phyloP scores from a whole-genome alignment of 2,329 filamentous ascomycete species.

The Keithomyces neogunnii region DNA sequence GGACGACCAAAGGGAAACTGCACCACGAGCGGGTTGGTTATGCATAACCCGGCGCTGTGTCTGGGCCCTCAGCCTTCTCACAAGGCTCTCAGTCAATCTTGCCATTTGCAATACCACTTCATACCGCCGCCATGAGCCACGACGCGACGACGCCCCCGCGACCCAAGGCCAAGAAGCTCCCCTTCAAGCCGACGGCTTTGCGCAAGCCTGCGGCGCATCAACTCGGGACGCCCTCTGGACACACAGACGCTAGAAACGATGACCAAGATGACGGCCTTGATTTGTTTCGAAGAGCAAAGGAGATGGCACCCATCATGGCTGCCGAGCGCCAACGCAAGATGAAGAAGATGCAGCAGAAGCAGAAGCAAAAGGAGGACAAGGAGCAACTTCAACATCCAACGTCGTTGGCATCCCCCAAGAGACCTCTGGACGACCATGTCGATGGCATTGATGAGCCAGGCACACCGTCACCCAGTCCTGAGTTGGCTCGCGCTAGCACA shows the following conservation, averaged over 20 bases:
- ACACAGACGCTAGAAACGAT: neutral
- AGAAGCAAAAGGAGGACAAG: slow-evolving; percentile 15
- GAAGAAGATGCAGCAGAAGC: slow-evolving; percentile 16
- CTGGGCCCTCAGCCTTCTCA: neutral
- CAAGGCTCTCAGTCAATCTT: neutral
- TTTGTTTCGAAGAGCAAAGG: slow-evolving; percentile 41
- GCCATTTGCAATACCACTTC: neutral
- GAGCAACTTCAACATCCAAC: slow-evolving; percentile 5
- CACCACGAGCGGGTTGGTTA: neutral
- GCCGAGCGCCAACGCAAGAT: slow-evolving; percentile 29
- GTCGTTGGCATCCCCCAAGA: slow-evolving; percentile 12
- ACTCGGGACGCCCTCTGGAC: slow-evolving; percentile 7
- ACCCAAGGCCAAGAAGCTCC: slow-evolving; percentile 32
- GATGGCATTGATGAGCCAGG: no score
- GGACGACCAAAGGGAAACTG: no score
- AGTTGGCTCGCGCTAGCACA: neutral
- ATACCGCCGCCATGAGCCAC: slow-evolving; percentile 22
- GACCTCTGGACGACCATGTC: slow-evolving; percentile 11
- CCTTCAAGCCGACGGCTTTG: slow-evolving; percentile 41
- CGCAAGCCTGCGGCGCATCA: slow-evolving; percentile 19
- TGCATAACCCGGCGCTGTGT: neutral
- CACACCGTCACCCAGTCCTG: neutral
- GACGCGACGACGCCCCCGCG: slow-evolving; percentile 14
- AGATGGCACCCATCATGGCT: slow-evolving; percentile 37
- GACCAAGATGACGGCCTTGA: slow-evolving; percentile 29